Conservation (phyloP, 306 rosid species). For the Abrus precatorius region DNA sequence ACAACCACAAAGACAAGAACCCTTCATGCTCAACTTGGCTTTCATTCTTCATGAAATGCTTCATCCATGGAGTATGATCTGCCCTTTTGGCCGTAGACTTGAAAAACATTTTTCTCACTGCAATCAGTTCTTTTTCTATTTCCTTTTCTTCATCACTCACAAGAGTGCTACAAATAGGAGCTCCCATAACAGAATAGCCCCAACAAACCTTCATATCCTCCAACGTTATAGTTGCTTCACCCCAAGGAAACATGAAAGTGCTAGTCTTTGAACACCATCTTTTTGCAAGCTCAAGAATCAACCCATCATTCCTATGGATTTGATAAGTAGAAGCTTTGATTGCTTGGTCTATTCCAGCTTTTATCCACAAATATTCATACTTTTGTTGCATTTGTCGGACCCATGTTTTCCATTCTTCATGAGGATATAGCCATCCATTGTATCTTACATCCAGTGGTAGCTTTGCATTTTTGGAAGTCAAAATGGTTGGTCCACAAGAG, state of each 20-base stretch:
- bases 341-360: conserved; percentile 61
- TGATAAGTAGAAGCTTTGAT: conserved; percentile 57
- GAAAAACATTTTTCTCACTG: conserved; percentile 4
- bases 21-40: conserved; percentile 61
- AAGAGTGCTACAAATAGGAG: conserved; percentile 35
- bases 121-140: conserved; percentile 12
- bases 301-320: conserved; percentile 27
- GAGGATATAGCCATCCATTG: conserved; percentile 48
- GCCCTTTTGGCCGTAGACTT: conserved; percentile 45
- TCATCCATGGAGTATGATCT: conserved; percentile 48
- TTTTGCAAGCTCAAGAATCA: conserved; percentile 52
- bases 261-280: conserved; percentile 57
- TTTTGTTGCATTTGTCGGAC: conserved; percentile 33
- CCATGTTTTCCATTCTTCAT: conserved; percentile 51
- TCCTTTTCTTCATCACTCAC: conserved; percentile 21
- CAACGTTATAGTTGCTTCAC: conserved; percentile 64
- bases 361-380: conserved; percentile 46
- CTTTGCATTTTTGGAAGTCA: background rate
- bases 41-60: conserved; percentile 52
- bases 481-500: background rate
- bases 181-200: conserved; percentile 58
- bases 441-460: conserved; percentile 7
- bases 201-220: conserved; percentile 62
- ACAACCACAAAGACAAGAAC: conserved; percentile 59
- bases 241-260: conserved; percentile 67